phyloP scores from a whole-genome alignment of 2,329 filamentous ascomycete species.

The Trematosphaeria pertusa region DNA sequence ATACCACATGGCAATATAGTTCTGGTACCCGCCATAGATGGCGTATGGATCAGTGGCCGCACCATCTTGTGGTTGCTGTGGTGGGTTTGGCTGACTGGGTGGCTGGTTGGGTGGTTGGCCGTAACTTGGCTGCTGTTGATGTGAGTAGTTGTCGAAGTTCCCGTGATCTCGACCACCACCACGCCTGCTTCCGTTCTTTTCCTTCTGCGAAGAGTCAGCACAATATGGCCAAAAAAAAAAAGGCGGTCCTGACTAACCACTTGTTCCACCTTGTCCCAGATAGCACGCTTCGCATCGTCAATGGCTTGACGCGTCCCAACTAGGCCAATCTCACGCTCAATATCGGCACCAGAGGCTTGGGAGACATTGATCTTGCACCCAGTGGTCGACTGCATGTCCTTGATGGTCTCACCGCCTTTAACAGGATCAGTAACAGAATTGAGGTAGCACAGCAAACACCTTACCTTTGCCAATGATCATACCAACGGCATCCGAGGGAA shows the following conservation, averaged over 20 bases:
- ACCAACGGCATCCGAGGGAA: conserved; percentile 89
- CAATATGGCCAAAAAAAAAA: neutral
- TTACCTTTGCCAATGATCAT: conserved; percentile 93
- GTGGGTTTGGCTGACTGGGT: conserved; percentile 31
- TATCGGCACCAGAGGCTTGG: conserved; percentile 78
- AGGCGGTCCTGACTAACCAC: conserved; percentile 78
- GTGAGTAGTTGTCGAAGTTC: conserved; percentile 55
- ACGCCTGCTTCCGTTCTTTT: conserved; percentile 53
- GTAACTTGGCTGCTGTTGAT: conserved; percentile 51
- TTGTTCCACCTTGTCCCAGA: conserved; percentile 90
- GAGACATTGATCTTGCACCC: conserved; percentile 96
- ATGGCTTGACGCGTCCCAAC: conserved; percentile 81
- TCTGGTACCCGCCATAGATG: conserved; percentile 81
- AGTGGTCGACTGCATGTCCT: conserved; percentile 86
- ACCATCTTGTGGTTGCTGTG: conserved; percentile 58
- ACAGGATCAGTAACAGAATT: conserved; percentile 21
- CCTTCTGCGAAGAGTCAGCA: conserved; percentile 49
- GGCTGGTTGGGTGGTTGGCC: conserved; percentile 43
- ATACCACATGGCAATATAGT: conserved; percentile 83
- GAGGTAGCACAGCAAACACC: conserved; percentile 1
- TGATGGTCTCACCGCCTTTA: conserved; percentile 83
- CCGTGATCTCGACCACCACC: conserved; percentile 48
- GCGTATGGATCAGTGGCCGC: conserved; percentile 65
- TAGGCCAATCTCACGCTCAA: conserved; percentile 84
- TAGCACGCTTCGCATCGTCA: conserved; percentile 79